These are phyloP conservation scores for Populus pruinosa DNA, from an alignment of 345 rosid genomes.

Conservation along the genomic window DNA sequence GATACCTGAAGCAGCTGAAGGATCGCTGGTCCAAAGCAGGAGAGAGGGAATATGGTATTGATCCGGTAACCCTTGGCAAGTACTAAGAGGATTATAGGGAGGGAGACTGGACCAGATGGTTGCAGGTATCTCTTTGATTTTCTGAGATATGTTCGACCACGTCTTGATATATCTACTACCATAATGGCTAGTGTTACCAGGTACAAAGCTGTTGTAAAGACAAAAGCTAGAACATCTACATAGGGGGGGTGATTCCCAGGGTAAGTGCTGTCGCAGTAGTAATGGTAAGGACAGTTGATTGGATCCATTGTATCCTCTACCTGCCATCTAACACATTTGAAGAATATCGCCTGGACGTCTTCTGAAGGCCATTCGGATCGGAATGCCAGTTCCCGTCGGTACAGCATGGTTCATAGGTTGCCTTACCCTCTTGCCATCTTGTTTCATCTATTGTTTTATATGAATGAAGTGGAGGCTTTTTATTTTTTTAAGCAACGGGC, in stretches of 20 bases:
- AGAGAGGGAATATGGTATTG: slow-evolving; percentile 55
- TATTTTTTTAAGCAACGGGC: slow-evolving; percentile 17
- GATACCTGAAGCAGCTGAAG: slow-evolving; percentile 60
- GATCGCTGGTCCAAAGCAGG: slow-evolving; percentile 60
- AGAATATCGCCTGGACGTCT: slow-evolving; percentile 44
- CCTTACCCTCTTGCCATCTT: slow-evolving; percentile 8
- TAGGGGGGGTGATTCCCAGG: slow-evolving; percentile 48
- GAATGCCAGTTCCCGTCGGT: slow-evolving; percentile 13
- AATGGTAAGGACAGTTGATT: slow-evolving; percentile 68
- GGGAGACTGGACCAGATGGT: slow-evolving; percentile 67
- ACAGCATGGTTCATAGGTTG: slow-evolving; percentile 19
- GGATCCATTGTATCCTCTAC: slow-evolving; percentile 82
- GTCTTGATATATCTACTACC: slow-evolving; percentile 36
- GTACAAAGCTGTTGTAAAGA: slow-evolving; percentile 42
- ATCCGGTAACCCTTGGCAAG: slow-evolving; percentile 70
- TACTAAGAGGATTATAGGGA: slow-evolving; percentile 55
- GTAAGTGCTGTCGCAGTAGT: slow-evolving; percentile 68
- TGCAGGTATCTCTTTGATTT: slow-evolving; percentile 48
- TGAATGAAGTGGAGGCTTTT: background rate
- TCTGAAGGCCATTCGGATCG: slow-evolving; percentile 38
- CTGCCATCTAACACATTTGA: slow-evolving; percentile 80
- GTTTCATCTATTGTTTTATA: background rate
- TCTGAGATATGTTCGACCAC: slow-evolving; percentile 21
- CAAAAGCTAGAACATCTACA: slow-evolving; percentile 44
- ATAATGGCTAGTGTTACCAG: slow-evolving; percentile 41